Conservation (phyloP, 768 basidiomycete species). For the Pulveroboletus sp. region DNA sequence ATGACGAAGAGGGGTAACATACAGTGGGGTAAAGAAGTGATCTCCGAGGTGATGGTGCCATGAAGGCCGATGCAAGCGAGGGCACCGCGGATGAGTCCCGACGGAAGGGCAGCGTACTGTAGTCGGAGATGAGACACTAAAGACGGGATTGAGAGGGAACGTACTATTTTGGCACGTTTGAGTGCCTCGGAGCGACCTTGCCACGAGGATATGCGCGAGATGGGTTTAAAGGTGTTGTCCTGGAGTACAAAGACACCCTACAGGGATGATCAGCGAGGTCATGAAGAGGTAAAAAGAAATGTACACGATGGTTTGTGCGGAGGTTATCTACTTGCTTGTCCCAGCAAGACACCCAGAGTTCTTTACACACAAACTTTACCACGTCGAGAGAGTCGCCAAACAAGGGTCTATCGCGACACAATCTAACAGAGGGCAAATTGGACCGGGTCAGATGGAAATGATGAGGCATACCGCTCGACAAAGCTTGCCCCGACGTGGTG, state of each 20-base stretch:
- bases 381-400: constrained; percentile 84
- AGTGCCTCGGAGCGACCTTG: constrained; percentile 73
- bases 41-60: constrained; percentile 74
- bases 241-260: constrained; percentile 94
- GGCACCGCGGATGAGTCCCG: constrained; percentile 83
- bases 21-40: constrained; percentile 86
- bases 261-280: not conserved
- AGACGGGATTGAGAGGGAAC: constrained; percentile 25
- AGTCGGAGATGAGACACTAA: not conserved
- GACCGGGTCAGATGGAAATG: not conserved
- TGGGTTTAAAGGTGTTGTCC: constrained; percentile 87
- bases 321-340: constrained; percentile 96
- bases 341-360: constrained; percentile 90
- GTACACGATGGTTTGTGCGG: constrained; percentile 88
- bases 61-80: constrained; percentile 75
- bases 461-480: constrained; percentile 64
- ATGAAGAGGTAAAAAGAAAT: constrained; percentile 19
- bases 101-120: constrained; percentile 79
- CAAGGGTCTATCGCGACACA: constrained; percentile 71
- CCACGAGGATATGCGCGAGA: constrained; percentile 78
- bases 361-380: constrained; percentile 96
- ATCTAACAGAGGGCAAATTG: constrained; percentile 38
- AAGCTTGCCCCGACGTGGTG: constrained; percentile 84
- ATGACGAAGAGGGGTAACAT: constrained; percentile 18
- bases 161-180: constrained; percentile 66